Conservation (phyloP, 768 basidiomycete species). For the Peribolospora baueri region DNA sequence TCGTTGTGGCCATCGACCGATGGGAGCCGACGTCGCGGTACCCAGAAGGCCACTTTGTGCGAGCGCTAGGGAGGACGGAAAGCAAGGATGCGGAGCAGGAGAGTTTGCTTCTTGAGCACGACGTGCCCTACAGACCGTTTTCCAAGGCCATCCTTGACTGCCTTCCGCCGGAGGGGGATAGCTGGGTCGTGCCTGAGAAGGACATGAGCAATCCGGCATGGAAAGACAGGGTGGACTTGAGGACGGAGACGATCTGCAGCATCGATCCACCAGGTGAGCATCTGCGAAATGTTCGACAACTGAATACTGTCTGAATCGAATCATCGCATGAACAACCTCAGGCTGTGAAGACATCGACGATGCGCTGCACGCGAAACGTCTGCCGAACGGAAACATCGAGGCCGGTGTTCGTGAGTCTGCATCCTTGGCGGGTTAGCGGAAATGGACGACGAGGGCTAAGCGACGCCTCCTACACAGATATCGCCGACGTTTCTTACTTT, state of each 20-base stretch:
- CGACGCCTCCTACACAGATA: constrained; percentile 32
- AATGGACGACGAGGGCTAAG: not conserved
- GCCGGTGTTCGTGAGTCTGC: constrained; percentile 77
- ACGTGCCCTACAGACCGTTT: constrained; percentile 86
- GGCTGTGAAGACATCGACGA: constrained; percentile 98
- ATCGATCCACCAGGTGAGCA: constrained; percentile 76
- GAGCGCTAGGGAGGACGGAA: constrained; percentile 68
- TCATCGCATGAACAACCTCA: constrained; percentile 15
- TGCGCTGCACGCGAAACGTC: constrained; percentile 62
- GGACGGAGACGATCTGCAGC: constrained; percentile 68
- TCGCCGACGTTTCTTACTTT: constrained; percentile 94
- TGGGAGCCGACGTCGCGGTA: constrained; percentile 75
- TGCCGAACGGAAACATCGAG: constrained; percentile 85
- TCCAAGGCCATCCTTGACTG: constrained; percentile 86
- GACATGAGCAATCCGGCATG: constrained; percentile 31
- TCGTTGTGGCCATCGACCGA: constrained; percentile 77
- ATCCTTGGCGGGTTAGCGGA: too few relatives aligned
- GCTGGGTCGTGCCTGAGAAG: constrained; percentile 78
- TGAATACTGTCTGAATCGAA: not conserved
- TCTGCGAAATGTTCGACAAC: constrained; percentile 2
- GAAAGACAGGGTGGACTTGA: constrained; percentile 65
- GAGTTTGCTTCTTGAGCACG: constrained; percentile 73
- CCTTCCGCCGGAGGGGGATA: constrained; percentile 64
- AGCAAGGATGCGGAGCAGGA: constrained; percentile 94
- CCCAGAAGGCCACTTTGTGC: constrained; percentile 90